Conservation (phyloP, 106 monocot species). For the Ottelia alismoides region DNA sequence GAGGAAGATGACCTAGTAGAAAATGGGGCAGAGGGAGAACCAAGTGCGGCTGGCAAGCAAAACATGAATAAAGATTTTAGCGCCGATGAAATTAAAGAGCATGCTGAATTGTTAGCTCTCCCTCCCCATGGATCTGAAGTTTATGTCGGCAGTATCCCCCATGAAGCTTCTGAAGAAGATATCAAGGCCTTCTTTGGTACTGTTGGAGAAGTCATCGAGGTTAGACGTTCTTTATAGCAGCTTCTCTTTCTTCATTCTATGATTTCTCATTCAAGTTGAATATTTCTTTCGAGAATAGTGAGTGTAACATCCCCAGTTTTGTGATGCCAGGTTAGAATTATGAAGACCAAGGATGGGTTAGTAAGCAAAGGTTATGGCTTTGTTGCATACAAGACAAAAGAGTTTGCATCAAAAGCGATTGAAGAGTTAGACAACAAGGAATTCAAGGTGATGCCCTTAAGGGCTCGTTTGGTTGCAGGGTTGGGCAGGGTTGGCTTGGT, state of each 20-base stretch:
- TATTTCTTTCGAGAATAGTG: no score
- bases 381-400: constrained; percentile 46
- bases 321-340: constrained; percentile 47
- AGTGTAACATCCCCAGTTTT: no score
- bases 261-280: no score
- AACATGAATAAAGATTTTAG: constrained; percentile 12
- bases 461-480: neutral
- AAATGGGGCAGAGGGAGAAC: constrained; percentile 6
- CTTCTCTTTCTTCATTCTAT: no score
- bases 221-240: no score
- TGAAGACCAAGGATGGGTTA: constrained; percentile 53
- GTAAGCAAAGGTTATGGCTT: constrained; percentile 70
- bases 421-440: constrained; percentile 43
- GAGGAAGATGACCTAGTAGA: constrained; percentile 3
- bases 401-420: constrained; percentile 47
- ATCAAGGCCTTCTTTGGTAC: constrained; percentile 51
- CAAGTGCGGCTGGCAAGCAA: constrained; percentile 2
- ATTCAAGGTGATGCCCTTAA: constrained; percentile 30
- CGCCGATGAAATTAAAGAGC: constrained; percentile 24
- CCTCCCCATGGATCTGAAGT: constrained; percentile 87
- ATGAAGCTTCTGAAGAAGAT: constrained; percentile 43
- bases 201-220: constrained; percentile 60
- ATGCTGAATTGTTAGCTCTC: constrained; percentile 56
- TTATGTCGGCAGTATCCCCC: constrained; percentile 55
- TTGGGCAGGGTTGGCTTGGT: no score